A percentile compares a stretch with the other conserved stretches of the same genome.
These are phyloP conservation scores for Aegilops tauschii DNA, from an alignment of 176 grass and related monocot species.

Conservation along the genomic window DNA sequence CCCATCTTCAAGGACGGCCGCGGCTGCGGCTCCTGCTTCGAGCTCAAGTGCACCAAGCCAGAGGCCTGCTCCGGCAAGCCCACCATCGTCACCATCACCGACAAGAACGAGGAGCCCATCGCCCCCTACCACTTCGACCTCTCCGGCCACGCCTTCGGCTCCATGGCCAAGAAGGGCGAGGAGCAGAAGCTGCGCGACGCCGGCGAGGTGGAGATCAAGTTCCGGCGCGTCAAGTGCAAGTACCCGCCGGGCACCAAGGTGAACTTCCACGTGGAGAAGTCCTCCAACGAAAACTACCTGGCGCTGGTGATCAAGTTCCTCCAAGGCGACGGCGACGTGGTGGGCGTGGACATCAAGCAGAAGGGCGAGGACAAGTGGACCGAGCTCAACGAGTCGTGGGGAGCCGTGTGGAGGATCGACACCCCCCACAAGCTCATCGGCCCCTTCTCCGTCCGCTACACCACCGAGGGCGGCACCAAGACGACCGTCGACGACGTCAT, in stretches of 20 bases:
- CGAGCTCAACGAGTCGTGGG: conserved; percentile 50
- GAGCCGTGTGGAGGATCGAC: conserved; percentile 61
- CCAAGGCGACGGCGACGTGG: conserved; percentile 47
- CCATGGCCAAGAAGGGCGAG: conserved; percentile 41
- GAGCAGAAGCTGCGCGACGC: conserved; percentile 50
- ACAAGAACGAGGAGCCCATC: conserved; percentile 43
- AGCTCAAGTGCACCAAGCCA: conserved; percentile 44
- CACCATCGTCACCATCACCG: conserved; percentile 34
- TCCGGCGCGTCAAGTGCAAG: conserved; percentile 42
- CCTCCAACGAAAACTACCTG: conserved; percentile 48
- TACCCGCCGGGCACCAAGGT: conserved; percentile 48
- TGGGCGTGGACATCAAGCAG: conserved; percentile 40
- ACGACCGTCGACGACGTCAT: conserved; percentile 32
- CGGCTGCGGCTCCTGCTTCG: conserved; percentile 55
- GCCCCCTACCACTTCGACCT: conserved; percentile 56
- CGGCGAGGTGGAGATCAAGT: conserved; percentile 43
- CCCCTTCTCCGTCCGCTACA: conserved; percentile 49
- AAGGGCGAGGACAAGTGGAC: conserved; percentile 20
- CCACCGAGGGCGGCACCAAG: conserved; percentile 34
- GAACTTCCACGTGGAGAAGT: conserved; percentile 65
- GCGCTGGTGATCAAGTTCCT: conserved; percentile 43
- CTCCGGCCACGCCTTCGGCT: conserved; percentile 39
- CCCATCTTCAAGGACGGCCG: conserved; percentile 46
- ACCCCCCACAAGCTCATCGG: conserved; percentile 12
- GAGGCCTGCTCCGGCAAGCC: conserved; percentile 40